Base-by-base conservation (phyloP, 208 protist genomes). In the Crithidia brevicula region DNA sequence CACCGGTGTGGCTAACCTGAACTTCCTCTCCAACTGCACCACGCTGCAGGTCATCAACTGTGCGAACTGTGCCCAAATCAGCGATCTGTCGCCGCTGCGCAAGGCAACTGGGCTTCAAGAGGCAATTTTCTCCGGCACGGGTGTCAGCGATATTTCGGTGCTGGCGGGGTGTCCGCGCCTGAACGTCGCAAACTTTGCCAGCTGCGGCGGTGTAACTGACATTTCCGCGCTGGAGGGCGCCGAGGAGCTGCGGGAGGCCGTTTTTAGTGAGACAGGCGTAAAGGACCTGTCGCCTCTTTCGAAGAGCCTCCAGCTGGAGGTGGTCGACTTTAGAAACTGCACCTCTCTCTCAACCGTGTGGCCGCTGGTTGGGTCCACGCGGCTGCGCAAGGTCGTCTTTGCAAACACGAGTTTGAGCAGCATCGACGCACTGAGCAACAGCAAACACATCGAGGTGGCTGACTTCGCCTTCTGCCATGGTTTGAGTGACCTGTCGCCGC, bases 401-500 rank as follows among this genome's bases (percentile, higher is more conserved):
- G 27, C 50, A 22, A 60, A 52, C 40, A 43, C 52, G 18, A 49
- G 38, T 4, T 20, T 60, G 20, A n/a, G 16, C 62, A 57, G 52
- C 51, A 50, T 53, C 52, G 51, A 27, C 51, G 38, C 36, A 0
- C 50, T 49, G 22, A 8, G 16, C 23, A 15, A 36, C 22, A 59
- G 50, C 62, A 57, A n/a, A n/a, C 9, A 20, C 31, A 59, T 61
- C 49, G 51, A 60, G 50, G n/a, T 69, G 3, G 28, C 63, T 40
- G 63, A 60, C 51, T 69, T 60, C 28, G 52, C 52, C 40, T 51
- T 60, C 40, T 69, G 63, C 63, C 18, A 22, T 25, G 33, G 20
- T 4, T 40, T 60, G 23, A 47, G 9, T 4, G 52, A 59, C 27
- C 40, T 69, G 38, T 52, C 40, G 27, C 51, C 42, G 7, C 47